phyloP scores from a whole-genome alignment of 495 filamentous ascomycete species.

The Daldinia loculata region DNA sequence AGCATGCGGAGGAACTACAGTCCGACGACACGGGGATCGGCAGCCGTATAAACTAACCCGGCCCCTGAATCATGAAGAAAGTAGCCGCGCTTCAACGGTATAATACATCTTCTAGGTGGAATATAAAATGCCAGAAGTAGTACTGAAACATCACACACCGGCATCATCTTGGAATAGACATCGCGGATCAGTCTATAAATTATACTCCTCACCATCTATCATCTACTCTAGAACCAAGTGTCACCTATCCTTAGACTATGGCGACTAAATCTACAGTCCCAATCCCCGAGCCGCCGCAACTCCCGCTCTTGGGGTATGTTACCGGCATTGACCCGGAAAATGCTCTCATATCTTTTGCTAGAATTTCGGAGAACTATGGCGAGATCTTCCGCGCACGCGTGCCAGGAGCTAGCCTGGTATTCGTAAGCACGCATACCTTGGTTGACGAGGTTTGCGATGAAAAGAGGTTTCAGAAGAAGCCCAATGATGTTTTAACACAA shows the following conservation, averaged over 20 bases:
- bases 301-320: slow-evolving; percentile 47
- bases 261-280: neutral
- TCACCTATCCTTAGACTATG: slow-evolving; percentile 11
- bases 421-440: slow-evolving; percentile 61
- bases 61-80: neutral
- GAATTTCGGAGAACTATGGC: slow-evolving; percentile 41
- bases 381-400: slow-evolving; percentile 38
- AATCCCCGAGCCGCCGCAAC: slow-evolving; percentile 43
- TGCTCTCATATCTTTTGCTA: slow-evolving; percentile 24
- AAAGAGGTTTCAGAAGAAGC: slow-evolving; percentile 42
- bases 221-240: neutral
- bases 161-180: neutral
- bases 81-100: neutral
- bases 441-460: slow-evolving; percentile 70
- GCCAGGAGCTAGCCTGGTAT: slow-evolving; percentile 40
- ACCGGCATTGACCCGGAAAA: slow-evolving; percentile 42
- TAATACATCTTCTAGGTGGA: neutral
- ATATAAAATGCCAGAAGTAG: neutral
- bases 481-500: slow-evolving; percentile 46
- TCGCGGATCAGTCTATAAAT: neutral
- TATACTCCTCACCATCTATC: neutral
- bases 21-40: neutral
- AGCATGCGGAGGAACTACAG: neutral
- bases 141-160: neutral
- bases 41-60: neutral